A percentile compares a stretch with the other conserved stretches of the same genome.
phyloP scores from a whole-genome alignment of 208 protist species.

The Pavlovales sp. region DNA sequence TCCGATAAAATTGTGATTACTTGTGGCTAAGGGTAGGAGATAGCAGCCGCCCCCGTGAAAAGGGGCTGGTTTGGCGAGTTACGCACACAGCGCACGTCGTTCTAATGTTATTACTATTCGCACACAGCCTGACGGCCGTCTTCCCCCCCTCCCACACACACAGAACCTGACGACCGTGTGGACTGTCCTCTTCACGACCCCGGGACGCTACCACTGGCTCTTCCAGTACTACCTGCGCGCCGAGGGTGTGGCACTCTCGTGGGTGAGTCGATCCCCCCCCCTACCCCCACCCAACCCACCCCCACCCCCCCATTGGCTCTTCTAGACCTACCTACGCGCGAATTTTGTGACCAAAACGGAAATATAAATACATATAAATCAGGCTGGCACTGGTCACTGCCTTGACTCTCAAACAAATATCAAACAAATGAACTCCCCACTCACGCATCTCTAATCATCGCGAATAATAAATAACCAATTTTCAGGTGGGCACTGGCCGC shows the following conservation, averaged over 20 bases:
- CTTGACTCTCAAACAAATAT: background rate
- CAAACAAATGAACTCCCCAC: too few species aligned
- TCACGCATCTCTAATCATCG: too few species aligned
- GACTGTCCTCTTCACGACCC: background rate
- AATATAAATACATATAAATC: background rate
- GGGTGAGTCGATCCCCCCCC: background rate
- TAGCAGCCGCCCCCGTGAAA: too few species aligned
- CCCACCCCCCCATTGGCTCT: background rate
- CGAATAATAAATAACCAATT: too few species aligned
- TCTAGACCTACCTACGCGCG: background rate
- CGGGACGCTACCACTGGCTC: conserved; percentile 7
- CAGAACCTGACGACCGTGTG: conserved; percentile 14
- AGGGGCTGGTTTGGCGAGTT: too few species aligned
- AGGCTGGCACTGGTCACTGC: background rate
- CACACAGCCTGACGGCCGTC: too few species aligned
- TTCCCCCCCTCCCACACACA: too few species aligned
- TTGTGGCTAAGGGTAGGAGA: too few species aligned
- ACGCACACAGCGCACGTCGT: too few species aligned
- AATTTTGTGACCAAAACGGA: too few species aligned
- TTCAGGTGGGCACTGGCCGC: conserved; percentile 27
- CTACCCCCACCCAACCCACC: background rate
- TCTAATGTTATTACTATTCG: too few species aligned
- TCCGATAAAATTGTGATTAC: too few species aligned
- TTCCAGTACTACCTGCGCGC: conserved; percentile 10
- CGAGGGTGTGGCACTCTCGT: conserved; percentile 5